phyloP scores from a whole-genome alignment of 202 grass and related monocot genomes.

The Bolboschoenoplectus hybrid region DNA sequence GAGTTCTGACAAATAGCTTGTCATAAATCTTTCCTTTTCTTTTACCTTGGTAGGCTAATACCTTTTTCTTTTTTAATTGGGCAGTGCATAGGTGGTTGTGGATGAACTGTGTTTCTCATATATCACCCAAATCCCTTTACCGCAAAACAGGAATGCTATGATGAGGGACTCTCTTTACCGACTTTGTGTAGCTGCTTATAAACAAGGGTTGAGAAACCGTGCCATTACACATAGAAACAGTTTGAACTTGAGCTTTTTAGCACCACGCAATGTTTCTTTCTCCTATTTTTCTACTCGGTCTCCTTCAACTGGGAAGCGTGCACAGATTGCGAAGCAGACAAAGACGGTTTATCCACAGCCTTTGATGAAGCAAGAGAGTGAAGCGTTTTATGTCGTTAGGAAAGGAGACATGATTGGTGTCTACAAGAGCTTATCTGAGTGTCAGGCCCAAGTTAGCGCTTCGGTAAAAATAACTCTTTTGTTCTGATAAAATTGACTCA shows the following conservation, averaged over 20 bases:
- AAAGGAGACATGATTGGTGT: constrained; percentile 44
- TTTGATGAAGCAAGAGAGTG: constrained; percentile 19
- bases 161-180: constrained; percentile 39
- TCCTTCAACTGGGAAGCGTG: not conserved
- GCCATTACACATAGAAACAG: constrained; percentile 16
- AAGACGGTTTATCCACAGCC: constrained; percentile 29
- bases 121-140: constrained; percentile 9
- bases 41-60: not conserved
- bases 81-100: not conserved
- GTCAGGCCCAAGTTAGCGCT: constrained; percentile 51
- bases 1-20: too few species aligned
- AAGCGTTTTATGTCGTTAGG: constrained; percentile 49
- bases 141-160: constrained; percentile 18
- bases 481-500: not conserved
- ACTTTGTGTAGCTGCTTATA: constrained; percentile 27
- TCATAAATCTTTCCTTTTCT: not conserved
- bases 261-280: not conserved
- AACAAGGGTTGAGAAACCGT: not conserved
- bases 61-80: not conserved
- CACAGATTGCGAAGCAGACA: not conserved
- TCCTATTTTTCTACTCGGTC: constrained; percentile 25
- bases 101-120: constrained; percentile 29
- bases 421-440: constrained; percentile 43
- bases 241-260: constrained; percentile 20
- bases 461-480: constrained; percentile 36